Evolutionary conservation across 352 stramenopile genomes (phyloP).

Genomic region (Blastocystis sp.): DNA sequence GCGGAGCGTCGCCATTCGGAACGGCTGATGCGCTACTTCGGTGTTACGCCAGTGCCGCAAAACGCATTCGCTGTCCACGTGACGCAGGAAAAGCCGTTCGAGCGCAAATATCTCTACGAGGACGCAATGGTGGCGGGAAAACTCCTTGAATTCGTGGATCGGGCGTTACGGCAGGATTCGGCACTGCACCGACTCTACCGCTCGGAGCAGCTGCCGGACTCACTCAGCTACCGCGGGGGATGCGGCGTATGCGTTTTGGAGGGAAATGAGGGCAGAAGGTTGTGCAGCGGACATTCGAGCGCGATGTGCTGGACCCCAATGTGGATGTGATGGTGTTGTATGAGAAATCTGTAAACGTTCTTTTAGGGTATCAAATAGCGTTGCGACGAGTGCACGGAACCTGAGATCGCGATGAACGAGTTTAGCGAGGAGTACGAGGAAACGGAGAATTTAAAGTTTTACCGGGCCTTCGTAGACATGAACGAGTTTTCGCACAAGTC

Average conservation of each 20-base stretch:
- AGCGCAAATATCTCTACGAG: background rate
- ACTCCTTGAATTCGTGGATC: background rate
- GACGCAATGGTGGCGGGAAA: background rate
- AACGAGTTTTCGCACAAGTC: slow-evolving; percentile 52
- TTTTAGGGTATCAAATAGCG: background rate
- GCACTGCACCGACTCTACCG: slow-evolving; percentile 4
- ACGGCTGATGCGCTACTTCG: background rate
- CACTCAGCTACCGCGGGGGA: background rate
- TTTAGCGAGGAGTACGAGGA: slow-evolving; percentile 42
- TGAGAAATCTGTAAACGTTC: background rate
- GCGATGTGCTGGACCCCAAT: background rate
- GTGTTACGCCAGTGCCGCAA: background rate
- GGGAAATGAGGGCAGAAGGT: background rate
- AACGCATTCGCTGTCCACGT: background rate
- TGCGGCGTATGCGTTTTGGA: background rate
- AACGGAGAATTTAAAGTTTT: slow-evolving; percentile 20
- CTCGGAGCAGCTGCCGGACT: background rate
- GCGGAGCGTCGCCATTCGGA: background rate
- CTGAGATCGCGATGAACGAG: background rate
- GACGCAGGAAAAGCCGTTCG: background rate
- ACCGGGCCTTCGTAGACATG: slow-evolving; percentile 2
- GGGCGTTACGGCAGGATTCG: background rate
- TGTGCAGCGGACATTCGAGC: slow-evolving; percentile 48
- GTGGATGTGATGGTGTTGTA: slow-evolving; percentile 42
- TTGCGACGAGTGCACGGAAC: slow-evolving; percentile 7